A percentile compares a stretch with the other conserved stretches of the same genome.
These are phyloP conservation scores for Lachnellula cervina DNA, from an alignment of 2,329 filamentous ascomycete species.

Conservation along the genomic window DNA sequence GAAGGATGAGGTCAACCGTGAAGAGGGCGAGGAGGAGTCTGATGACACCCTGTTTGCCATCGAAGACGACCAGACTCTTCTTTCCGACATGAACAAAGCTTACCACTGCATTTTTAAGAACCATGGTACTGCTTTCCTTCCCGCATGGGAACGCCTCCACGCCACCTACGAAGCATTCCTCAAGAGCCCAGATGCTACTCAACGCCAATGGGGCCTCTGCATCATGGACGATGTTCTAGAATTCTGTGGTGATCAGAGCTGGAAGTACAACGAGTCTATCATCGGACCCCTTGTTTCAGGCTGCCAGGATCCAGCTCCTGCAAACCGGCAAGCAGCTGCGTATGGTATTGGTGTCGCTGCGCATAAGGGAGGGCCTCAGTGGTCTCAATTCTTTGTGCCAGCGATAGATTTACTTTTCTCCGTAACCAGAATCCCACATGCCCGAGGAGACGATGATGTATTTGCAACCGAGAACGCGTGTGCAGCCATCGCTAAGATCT, in stretches of 20 bases:
- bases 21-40: constrained; percentile 85
- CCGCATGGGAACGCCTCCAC: constrained; percentile 81
- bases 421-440: constrained; percentile 73
- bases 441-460: constrained; percentile 85
- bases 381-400: constrained; percentile 81
- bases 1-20: constrained; percentile 63
- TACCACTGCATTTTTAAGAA: constrained; percentile 99
- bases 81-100: constrained; percentile 99
- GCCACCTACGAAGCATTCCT: constrained; percentile 83
- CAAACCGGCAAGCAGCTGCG: constrained; percentile 90
- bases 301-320: constrained; percentile 78
- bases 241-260: constrained; percentile 87
- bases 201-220: constrained; percentile 97
- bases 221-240: constrained; percentile 98
- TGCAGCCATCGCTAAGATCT: constrained; percentile 92
- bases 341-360: constrained; percentile 96
- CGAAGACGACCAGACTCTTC: constrained; percentile 91
- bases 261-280: constrained; percentile 80
- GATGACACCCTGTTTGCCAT: constrained; percentile 87
- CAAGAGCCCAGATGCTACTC: constrained; percentile 74
- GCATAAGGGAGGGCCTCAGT: constrained; percentile 80
- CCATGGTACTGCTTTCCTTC: constrained; percentile 78
- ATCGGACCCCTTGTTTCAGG: constrained; percentile 81
- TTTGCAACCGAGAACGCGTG: constrained; percentile 98
- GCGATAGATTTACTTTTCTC: constrained; percentile 80